Percentiles rank a stretch among this genome's conserved stretches.
Evolutionary conservation across 2,329 filamentous ascomycete genomes (phyloP).

Genomic region (Colletotrichum sp.): DNA sequence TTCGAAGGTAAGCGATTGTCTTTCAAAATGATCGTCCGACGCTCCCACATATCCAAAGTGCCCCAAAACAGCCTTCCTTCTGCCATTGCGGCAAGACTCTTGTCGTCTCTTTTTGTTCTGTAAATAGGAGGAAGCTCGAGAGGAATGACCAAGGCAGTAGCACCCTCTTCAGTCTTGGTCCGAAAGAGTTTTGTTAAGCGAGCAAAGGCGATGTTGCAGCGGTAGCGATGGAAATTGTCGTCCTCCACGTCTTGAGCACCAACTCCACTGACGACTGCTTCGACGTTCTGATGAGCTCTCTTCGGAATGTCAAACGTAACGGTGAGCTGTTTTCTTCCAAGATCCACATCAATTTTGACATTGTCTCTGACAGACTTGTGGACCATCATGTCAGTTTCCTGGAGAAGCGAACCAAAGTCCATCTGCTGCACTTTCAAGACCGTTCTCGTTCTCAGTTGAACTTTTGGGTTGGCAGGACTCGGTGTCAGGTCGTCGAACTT

Average conservation of each 20-base stretch:
- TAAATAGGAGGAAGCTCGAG: conserved; percentile 4
- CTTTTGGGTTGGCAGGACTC: conserved; percentile 33
- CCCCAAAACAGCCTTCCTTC: conserved; percentile 36
- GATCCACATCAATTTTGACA: conserved; percentile 42
- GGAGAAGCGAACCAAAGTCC: conserved; percentile 66
- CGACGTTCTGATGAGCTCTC: neutral
- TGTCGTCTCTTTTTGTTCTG: conserved; percentile 14
- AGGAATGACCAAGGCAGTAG: neutral
- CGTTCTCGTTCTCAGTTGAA: conserved; percentile 39
- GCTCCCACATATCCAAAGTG: conserved; percentile 49
- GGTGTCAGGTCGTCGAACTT: conserved; percentile 18
- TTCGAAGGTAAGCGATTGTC: conserved; percentile 34
- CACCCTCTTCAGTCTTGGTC: conserved; percentile 28
- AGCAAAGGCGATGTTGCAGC: conserved; percentile 48
- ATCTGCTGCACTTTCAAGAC: conserved; percentile 50
- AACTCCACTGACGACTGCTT: neutral
- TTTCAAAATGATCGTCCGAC: conserved; percentile 51
- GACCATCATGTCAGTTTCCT: conserved; percentile 60
- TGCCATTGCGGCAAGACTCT: conserved; percentile 23
- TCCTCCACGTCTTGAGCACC: conserved; percentile 18
- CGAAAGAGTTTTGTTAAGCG: conserved; percentile 50
- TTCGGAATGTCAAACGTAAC: conserved; percentile 38
- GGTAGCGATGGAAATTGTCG: conserved; percentile 35
- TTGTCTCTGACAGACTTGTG: conserved; percentile 50
- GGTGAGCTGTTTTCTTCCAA: conserved; percentile 41